phyloP scores from a whole-genome alignment of 352 stramenopile species.

The Pythium aquatile region DNA sequence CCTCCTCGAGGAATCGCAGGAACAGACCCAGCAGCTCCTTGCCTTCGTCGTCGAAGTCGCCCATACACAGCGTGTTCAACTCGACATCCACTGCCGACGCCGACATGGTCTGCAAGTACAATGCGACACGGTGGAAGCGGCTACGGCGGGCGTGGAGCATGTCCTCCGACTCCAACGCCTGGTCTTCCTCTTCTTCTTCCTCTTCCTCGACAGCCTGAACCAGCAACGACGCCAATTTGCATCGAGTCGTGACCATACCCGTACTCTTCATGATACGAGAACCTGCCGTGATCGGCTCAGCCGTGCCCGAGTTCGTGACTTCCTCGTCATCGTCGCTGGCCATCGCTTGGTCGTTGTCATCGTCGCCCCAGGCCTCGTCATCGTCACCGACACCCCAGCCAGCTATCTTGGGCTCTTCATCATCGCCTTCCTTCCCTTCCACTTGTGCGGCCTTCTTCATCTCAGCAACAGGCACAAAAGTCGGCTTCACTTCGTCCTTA shows the following conservation, averaged over 20 bases:
- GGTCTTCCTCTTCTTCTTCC: conserved; percentile 12
- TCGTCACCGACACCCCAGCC: conserved; percentile 64
- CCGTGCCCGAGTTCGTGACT: conserved; percentile 22
- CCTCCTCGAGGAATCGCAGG: conserved; percentile 58
- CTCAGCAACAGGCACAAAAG: conserved; percentile 56
- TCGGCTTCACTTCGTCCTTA: conserved; percentile 77
- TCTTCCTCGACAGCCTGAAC: conserved; percentile 25
- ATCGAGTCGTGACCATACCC: conserved; percentile 69
- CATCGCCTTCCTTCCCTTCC: conserved; percentile 24
- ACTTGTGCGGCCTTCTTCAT: conserved; percentile 15
- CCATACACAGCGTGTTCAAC: conserved; percentile 83
- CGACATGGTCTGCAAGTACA: conserved; percentile 74
- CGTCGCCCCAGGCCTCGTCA: conserved; percentile 64
- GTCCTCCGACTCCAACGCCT: conserved; percentile 10
- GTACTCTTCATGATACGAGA: conserved; percentile 73
- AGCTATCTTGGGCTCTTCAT: conserved; percentile 41
- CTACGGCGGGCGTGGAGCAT: conserved; percentile 29
- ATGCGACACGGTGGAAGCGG: conserved; percentile 43
- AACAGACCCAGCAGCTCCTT: conserved; percentile 65
- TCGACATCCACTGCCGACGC: conserved; percentile 77
- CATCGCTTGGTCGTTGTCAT: conserved; percentile 33
- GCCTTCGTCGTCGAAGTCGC: conserved; percentile 74
- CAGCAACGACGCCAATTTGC: conserved; percentile 65
- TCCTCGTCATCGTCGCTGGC: conserved; percentile 30
- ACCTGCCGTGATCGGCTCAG: conserved; percentile 25